Evolutionary conservation across 2,329 filamentous ascomycete species (phyloP).

Genomic region (Apiospora malaysiana): DNA sequence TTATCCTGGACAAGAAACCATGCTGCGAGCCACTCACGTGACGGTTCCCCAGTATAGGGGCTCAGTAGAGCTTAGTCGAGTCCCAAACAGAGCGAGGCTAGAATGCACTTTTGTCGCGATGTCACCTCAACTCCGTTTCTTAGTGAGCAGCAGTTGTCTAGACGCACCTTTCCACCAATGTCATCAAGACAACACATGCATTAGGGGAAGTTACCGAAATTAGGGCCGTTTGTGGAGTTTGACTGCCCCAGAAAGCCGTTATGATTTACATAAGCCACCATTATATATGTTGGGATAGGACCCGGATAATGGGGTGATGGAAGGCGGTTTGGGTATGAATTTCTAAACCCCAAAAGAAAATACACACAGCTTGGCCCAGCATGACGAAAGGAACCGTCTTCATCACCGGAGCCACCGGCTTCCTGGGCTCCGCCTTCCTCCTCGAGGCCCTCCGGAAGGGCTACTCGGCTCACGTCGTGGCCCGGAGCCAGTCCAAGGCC

Average conservation of each 20-base stretch:
- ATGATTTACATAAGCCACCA: neutral
- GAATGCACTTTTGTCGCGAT: neutral
- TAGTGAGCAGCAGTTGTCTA: neutral
- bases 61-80: no score
- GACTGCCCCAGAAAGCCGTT: neutral
- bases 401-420: slow-evolving; percentile 21
- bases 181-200: neutral
- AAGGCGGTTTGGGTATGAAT: neutral
- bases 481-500: slow-evolving; percentile 12
- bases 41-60: neutral
- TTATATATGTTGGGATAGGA: neutral
- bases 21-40: neutral
- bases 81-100: no score
- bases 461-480: slow-evolving; percentile 20
- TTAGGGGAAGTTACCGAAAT: neutral
- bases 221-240: neutral
- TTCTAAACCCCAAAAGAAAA: neutral
- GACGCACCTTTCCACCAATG: neutral
- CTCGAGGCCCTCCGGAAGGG: slow-evolving; percentile 9
- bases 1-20: neutral
- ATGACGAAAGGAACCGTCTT: slow-evolving; percentile 22
- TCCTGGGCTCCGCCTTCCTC: slow-evolving; percentile 19
- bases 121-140: neutral
- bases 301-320: neutral
- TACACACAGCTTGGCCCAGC: neutral